phyloP scores from a whole-genome alignment of 78 protist species.

The Isochrysis galbana region DNA sequence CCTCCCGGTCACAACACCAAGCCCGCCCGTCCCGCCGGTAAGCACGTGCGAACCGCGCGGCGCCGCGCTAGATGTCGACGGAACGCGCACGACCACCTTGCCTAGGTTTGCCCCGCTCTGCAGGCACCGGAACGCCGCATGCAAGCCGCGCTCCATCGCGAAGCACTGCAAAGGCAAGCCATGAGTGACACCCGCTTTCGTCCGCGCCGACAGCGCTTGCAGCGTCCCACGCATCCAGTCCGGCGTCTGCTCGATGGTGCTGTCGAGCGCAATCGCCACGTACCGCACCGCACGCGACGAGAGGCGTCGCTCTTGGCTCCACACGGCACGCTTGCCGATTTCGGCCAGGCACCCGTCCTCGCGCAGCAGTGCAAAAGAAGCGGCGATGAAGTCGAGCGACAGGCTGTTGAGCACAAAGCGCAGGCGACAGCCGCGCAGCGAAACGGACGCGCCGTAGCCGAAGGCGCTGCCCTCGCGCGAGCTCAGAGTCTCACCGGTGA shows the following conservation, averaged over 20 bases:
- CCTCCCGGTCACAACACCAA: not conserved
- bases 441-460: not conserved
- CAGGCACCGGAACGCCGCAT: not conserved
- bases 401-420: not conserved
- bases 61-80: not conserved
- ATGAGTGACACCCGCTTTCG: not conserved
- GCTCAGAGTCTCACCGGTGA: not conserved
- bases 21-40: conserved; percentile 40
- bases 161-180: not conserved
- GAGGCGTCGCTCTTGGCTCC: not conserved
- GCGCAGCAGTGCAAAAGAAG: not conserved
- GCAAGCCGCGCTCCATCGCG: not conserved
- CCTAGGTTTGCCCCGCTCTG: not conserved
- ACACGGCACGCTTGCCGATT: not conserved
- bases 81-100: not conserved
- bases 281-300: not conserved
- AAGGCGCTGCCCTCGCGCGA: conserved; percentile 15
- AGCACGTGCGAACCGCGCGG: not conserved
- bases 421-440: not conserved
- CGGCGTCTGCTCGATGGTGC: not conserved
- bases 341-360: not conserved
- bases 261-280: not conserved
- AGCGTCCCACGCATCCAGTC: not conserved
- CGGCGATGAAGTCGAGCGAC: not conserved
- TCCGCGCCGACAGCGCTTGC: not conserved